Percentiles rank a stretch among this genome's conserved stretches.
These are phyloP conservation scores for Carnegiea gigantea DNA, from an alignment of 179 eudicot genomes.

Conservation along the genomic window DNA sequence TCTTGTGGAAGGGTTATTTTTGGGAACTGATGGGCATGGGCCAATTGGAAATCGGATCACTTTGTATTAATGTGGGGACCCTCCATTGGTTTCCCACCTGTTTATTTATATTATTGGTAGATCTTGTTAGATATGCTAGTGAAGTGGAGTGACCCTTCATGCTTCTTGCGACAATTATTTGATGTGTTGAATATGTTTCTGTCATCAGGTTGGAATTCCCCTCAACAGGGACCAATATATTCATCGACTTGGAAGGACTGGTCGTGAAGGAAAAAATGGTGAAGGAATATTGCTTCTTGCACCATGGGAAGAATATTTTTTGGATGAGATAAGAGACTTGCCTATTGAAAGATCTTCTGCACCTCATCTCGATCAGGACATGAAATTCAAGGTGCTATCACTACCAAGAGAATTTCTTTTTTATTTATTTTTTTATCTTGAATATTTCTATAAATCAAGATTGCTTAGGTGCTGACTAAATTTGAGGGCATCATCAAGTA, in stretches of 20 bases:
- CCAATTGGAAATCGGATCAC: too few species aligned
- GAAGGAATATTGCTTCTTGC: conserved; percentile 84
- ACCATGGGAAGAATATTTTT: conserved; percentile 87
- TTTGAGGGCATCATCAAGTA: not conserved
- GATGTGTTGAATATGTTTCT: not conserved
- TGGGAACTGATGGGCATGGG: too few species aligned
- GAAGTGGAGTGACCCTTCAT: not conserved
- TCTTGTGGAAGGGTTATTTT: too few species aligned
- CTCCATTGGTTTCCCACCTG: too few species aligned
- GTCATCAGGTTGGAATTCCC: conserved; percentile 75
- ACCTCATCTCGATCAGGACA: conserved; percentile 49
- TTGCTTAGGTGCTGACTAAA: not conserved
- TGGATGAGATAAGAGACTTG: conserved; percentile 69
- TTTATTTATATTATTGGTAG: not conserved
- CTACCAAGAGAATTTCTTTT: conserved; percentile 5
- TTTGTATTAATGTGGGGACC: too few species aligned
- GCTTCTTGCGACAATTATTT: not conserved
- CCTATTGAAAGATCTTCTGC: conserved; percentile 55
- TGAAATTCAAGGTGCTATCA: conserved; percentile 53
- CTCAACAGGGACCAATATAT: conserved; percentile 77
- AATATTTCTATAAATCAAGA: not conserved
- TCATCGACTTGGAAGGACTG: conserved; percentile 93
- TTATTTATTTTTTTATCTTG: not conserved
- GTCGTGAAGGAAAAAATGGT: conserved; percentile 89
- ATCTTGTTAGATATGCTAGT: not conserved